Conservation (phyloP, 176 grass and related monocot species). For the Melocanna baccifera region DNA sequence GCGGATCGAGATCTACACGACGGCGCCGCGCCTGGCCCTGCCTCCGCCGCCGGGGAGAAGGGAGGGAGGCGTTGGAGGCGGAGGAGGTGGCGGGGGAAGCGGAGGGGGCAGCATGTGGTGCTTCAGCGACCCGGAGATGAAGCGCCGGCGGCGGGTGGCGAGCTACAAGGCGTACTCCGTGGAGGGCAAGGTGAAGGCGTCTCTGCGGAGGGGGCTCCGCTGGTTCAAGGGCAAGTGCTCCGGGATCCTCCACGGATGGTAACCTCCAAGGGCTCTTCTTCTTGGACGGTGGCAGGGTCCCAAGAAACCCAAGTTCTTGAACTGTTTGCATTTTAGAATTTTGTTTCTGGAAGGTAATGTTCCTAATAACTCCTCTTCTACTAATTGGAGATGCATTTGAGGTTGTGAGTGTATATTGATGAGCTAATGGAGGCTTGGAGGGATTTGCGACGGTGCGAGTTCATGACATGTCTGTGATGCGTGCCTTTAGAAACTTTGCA, state of each 20-base stretch:
- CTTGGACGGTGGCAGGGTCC: neutral
- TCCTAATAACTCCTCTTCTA: conserved; percentile 19
- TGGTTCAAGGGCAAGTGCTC: conserved; percentile 92
- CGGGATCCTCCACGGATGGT: conserved; percentile 72
- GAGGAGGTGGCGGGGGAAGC: neutral
- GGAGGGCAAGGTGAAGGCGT: conserved; percentile 76
- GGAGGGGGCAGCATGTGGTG: conserved; percentile 52
- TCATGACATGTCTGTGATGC: conserved; percentile 9
- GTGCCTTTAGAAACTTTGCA: neutral
- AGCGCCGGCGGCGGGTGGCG: conserved; percentile 64
- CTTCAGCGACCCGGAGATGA: conserved; percentile 86
- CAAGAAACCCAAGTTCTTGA: conserved; percentile 28
- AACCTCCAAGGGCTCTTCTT: conserved; percentile 23
- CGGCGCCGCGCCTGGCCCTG: conserved; percentile 42
- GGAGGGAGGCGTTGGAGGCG: conserved; percentile 37
- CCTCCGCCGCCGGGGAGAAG: conserved; percentile 41
- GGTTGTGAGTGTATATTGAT: conserved; percentile 44
- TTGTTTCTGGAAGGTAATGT: conserved; percentile 20
- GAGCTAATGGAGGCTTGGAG: conserved; percentile 20
- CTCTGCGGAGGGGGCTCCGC: conserved; percentile 55
- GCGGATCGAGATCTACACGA: conserved; percentile 59
- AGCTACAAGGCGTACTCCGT: conserved; percentile 88
- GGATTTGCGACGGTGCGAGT: neutral
- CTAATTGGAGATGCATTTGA: conserved; percentile 36
- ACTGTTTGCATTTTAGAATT: conserved; percentile 30